Evolutionary conservation across 164 flowering plant genomes (phyloP), one percentile per base, ranked within the genome.

Genomic region (Kingdonia uniflora): DNA sequence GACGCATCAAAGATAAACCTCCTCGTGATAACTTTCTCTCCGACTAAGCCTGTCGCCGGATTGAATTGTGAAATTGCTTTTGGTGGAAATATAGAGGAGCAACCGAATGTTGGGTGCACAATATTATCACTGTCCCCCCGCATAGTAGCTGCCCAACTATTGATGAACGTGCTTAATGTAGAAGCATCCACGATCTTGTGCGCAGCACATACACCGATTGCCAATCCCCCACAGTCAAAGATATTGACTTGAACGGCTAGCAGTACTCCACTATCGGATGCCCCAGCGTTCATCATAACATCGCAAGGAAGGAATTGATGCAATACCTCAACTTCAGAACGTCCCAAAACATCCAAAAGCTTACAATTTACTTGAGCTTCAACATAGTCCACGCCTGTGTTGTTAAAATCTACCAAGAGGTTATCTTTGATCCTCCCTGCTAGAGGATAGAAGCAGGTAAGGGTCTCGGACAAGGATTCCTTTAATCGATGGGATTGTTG

Each of bases 1-100:
- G 72, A 46, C 1, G 68, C 62, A 47, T 65, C 68, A 51, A 79
- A 79, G 24, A 79, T 57, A 10, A 77, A 67, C 62, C 87, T 75
- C 47, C 42, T 74, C 0, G 80, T 79, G 1, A 58, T 55, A 22
- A 65, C 49, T 23, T 67, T 68, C 14, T 33, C 39, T 16, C 11
- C 19, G 5, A 12, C 8, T 29, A 8, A 29, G 35, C 35, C 6
- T 25, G 2, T 14, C 17, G 37, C 1, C 15, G 12, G 15, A 10
- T 22, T 12, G 16, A 26, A 1, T 1, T 16, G 6, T 0, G 8
- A 14, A n/a, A 37, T 1, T 2, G 62, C 59, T 40, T 14, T 60
- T 6, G 68, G 44, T 0, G 81, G 79, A 49, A 79, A 66, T 4
- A 65, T 50, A 5, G 38, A 0, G 19, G 73, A 56, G 35, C 6